A percentile compares a stretch with the other conserved stretches of the same genome.
Evolutionary conservation across 2,329 filamentous ascomycete species (phyloP).

Genomic region (Aureobasidium leucospermi): DNA sequence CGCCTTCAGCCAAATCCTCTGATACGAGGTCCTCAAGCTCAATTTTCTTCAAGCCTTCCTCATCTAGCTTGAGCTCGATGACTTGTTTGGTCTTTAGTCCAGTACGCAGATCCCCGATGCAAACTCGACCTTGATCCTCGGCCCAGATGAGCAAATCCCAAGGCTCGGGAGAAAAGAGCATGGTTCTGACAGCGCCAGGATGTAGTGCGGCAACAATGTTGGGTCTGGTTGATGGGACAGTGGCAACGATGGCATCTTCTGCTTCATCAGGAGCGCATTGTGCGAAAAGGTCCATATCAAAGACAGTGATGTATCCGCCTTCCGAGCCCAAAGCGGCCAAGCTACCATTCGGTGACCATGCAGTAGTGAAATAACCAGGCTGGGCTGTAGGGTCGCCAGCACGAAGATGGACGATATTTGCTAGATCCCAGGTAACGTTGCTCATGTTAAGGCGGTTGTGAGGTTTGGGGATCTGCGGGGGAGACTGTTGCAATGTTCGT

Average conservation of each 20-base stretch:
- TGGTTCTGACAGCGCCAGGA: conserved; percentile 75
- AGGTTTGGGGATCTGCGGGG: conserved; percentile 31
- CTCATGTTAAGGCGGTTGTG: conserved; percentile 29
- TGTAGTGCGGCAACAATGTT: conserved; percentile 29
- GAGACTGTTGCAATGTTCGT: conserved; percentile 32
- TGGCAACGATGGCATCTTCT: conserved; percentile 58
- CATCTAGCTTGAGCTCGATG: conserved; percentile 54
- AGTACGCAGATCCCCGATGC: conserved; percentile 64
- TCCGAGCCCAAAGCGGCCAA: conserved; percentile 73
- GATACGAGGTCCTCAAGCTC: conserved; percentile 38
- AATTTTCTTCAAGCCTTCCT: conserved; percentile 50
- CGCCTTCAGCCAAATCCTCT: conserved; percentile 14
- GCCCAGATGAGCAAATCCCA: conserved; percentile 92
- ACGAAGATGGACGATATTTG: conserved; percentile 36
- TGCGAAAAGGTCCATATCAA: conserved; percentile 49
- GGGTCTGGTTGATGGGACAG: conserved; percentile 71
- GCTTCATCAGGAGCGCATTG: conserved; percentile 22
- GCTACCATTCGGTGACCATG: conserved; percentile 64
- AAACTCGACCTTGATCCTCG: conserved; percentile 73
- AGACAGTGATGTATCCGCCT: conserved; percentile 70
- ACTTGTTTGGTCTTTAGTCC: conserved; percentile 63
- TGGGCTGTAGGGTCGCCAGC: conserved; percentile 30
- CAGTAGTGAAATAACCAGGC: conserved; percentile 65
- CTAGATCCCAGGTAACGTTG: conserved; percentile 33
- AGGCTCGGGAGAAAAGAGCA: conserved; percentile 84